phyloP scores from a whole-genome alignment of 116 monocot species.

The Phalaenopsis hybrid region DNA sequence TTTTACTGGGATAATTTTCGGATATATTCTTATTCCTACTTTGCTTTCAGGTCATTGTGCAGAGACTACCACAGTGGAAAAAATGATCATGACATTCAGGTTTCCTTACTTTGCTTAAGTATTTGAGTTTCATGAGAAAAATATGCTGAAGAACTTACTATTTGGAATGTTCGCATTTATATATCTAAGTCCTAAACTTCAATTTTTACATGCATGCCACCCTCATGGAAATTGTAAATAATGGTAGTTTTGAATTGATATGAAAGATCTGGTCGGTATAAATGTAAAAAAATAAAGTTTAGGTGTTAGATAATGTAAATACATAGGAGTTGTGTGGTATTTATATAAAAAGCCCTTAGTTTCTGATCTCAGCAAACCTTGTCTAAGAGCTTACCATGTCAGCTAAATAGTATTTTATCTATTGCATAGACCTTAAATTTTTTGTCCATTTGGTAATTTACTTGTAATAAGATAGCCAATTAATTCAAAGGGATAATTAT shows the following conservation, averaged over 20 bases:
- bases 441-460: not conserved
- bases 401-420: not conserved
- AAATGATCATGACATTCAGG: conserved; percentile 19
- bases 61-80: conserved; percentile 62
- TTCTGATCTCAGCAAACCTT: not conserved
- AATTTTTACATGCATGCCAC: too few relatives aligned
- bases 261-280: too few relatives aligned
- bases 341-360: not conserved
- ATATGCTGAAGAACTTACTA: not conserved
- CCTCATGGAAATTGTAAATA: too few relatives aligned
- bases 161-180: not conserved
- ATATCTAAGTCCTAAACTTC: too few relatives aligned
- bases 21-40: not conserved
- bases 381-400: not conserved
- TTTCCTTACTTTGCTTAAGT: not conserved
- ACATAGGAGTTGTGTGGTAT: too few relatives aligned
- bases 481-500: too few relatives aligned
- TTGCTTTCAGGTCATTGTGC: conserved; percentile 46
- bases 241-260: too few relatives aligned
- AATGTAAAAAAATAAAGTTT: too few relatives aligned
- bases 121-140: too few relatives aligned
- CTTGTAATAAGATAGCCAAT: too few relatives aligned
- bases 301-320: too few relatives aligned
- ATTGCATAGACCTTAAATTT: not conserved
- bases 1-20: not conserved